phyloP scores from a whole-genome alignment of 2,329 filamentous ascomycete genomes.

The Cladophialophora psammophila region DNA sequence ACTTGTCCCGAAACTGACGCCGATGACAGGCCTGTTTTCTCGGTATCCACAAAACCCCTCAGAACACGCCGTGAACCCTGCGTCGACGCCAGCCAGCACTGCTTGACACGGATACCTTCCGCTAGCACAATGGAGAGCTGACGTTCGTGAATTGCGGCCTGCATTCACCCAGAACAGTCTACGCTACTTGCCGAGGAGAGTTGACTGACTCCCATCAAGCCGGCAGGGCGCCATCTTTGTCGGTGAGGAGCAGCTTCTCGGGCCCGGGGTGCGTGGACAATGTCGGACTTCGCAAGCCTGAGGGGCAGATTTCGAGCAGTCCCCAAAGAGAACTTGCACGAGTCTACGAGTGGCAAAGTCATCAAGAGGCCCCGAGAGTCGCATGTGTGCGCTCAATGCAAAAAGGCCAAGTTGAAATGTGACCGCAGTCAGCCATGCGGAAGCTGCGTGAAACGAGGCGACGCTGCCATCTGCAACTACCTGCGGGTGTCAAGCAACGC shows the following conservation, averaged over 20 bases:
- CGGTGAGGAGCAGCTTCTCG: neutral
- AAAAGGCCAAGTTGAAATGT: constrained; percentile 52
- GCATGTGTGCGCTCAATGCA: constrained; percentile 61
- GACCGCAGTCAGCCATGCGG: constrained; percentile 49
- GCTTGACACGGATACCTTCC: neutral
- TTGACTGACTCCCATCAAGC: neutral
- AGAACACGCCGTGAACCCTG: neutral
- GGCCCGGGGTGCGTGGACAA: neutral
- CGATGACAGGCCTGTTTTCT: neutral
- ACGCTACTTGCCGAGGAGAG: neutral
- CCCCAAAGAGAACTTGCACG: constrained; percentile 63
- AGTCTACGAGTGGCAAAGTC: constrained; percentile 62
- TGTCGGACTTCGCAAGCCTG: constrained; percentile 26
- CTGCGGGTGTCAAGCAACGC: constrained; percentile 51
- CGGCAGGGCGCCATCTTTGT: neutral
- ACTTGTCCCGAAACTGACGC: neutral
- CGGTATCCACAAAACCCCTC: neutral
- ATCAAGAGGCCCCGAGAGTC: constrained; percentile 90
- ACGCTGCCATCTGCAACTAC: constrained; percentile 82
- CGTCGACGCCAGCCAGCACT: neutral
- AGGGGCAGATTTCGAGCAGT: constrained; percentile 48
- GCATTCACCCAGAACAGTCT: neutral
- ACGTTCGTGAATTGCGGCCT: neutral
- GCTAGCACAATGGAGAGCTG: neutral
- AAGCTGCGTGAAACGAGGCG: constrained; percentile 72